Evolutionary conservation across 331 rosid species (phyloP), one percentile per base, ranked within the genome.

Genomic region (Malus hybrid): DNA sequence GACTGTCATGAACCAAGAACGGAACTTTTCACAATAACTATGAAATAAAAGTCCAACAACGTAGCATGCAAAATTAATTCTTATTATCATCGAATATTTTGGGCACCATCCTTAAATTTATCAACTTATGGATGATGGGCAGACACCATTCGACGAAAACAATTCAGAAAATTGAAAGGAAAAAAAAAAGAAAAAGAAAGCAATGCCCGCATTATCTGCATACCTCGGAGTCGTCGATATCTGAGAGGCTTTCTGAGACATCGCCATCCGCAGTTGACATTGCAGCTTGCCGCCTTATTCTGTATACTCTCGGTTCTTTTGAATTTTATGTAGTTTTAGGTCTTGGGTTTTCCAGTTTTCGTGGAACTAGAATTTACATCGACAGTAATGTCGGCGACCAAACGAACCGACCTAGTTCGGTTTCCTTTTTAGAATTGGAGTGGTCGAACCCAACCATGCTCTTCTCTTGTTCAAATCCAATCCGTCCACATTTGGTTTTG

Each of bases 171-270:
- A 42, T 10, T 42, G 18, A 10, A n/a, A n/a, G n/a, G n/a, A n/a
- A n/a, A n/a, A 34, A 27, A 15, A 69, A 5, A 62, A 42, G 1
- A 42, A 10, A 18, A 69, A 6, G n/a, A 10, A 36, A 44, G 48
- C 12, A 8, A 54, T 48, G 4, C 22, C 6, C 6, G 59, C 52
- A 2, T 20, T 5, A 62, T 62, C 34, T 62, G 31, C 56, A 39
- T 65, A 78, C 82, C 82, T 78, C 59, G 10, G 20, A 52, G 36
- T 78, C 82, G 55, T 50, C 71, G 13, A 72, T 65, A 42, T 64
- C 73, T 36, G 77, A 72, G 22, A 78, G 67, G 77, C 77, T 39
- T 24, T 64, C 72, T 13, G 77, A 78, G 28, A 34, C 77, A 36
- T 39, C 77, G 27, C 39, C 65, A 16, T 42, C 76, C 0, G 28